Conservation (phyloP, 2,329 filamentous ascomycete genomes). For the Cyphellophora attinorum region DNA sequence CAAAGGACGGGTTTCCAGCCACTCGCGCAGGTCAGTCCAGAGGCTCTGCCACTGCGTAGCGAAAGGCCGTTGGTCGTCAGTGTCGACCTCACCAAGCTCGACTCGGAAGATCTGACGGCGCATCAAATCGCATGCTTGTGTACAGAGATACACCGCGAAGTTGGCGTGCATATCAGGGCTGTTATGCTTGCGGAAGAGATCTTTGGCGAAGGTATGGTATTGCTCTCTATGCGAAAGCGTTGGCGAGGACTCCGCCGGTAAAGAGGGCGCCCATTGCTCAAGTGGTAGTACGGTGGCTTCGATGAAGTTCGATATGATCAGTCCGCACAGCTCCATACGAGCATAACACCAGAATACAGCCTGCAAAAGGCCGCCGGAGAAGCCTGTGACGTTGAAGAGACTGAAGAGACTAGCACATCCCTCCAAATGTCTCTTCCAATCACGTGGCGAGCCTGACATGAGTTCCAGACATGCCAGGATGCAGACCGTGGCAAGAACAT, state of each 20-base stretch:
- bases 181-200: conserved; percentile 26
- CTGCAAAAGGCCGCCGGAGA: conserved; percentile 41
- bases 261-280: conserved; percentile 40
- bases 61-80: conserved; percentile 32
- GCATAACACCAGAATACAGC: conserved; percentile 52
- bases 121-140: conserved; percentile 42
- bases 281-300: conserved; percentile 41
- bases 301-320: conserved; percentile 43
- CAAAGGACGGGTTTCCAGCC: conserved; percentile 36
- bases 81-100: conserved; percentile 38
- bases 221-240: conserved; percentile 21
- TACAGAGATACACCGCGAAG: conserved; percentile 48
- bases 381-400: conserved; percentile 41
- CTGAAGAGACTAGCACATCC: conserved; percentile 46
- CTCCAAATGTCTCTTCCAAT: conserved; percentile 48
- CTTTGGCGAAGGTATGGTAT: conserved; percentile 1
- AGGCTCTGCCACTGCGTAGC: conserved; percentile 37
- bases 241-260: conserved; percentile 20
- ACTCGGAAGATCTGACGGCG: conserved; percentile 39
- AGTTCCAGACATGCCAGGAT: conserved; percentile 8
- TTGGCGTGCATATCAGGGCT: conserved; percentile 50
- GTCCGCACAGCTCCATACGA: conserved; percentile 48
- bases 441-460: conserved; percentile 20
- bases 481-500: conserved; percentile 6
- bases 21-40: conserved; percentile 42